Base-by-base conservation (phyloP, 345 rosid genomes). In the Streptanthus diversifolius region DNA sequence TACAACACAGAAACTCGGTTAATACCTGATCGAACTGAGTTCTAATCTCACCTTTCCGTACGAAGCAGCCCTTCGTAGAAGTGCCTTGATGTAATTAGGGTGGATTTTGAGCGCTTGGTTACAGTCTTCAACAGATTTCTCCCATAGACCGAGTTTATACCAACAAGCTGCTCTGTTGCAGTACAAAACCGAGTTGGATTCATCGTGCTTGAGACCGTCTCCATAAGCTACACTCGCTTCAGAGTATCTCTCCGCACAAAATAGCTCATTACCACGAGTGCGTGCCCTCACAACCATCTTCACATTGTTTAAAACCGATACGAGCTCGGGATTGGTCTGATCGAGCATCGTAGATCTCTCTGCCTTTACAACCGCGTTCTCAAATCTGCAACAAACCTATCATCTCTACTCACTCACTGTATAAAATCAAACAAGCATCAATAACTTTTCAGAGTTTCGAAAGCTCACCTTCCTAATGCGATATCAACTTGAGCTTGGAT, bases 101-200 rank as follows among this genome's bases (percentile, higher is more conserved):
- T 87, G 96, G 73, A 90, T 80, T 59, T 68, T 76, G 32, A 95
- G 78, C 0, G 99, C 96, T 62, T 86, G 88, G 75, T 86, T 90
- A 85, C 97, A 95, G 48, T 92, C 98, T 68, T 87, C 96, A 39
- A 92, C 71, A 68, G 98, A 92, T 70, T 84, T 84, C 68, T 88
- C 96, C 98, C 93, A 95, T 44, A 73, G 52, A 68, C 96, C 96
- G 3, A 90, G 96, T 76, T 95, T 95, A 70, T 84, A 88, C 99
- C 99, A 95, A 79, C 99, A 95, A 24, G 90, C 91, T 21, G 99
- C 98, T 86, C 98, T 84, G 66, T 95, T 95, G 79, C 98, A 95
- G 48, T 86, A 91, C n/a, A 95, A 85, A 82, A 92, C 90, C 12
- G 96, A 82, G 82, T 84, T 95, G 68, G 70, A 82, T 40, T 61